These are phyloP conservation scores for Colletotrichum kahawae DNA, from an alignment of 2,329 filamentous ascomycete genomes.

Conservation along the genomic window DNA sequence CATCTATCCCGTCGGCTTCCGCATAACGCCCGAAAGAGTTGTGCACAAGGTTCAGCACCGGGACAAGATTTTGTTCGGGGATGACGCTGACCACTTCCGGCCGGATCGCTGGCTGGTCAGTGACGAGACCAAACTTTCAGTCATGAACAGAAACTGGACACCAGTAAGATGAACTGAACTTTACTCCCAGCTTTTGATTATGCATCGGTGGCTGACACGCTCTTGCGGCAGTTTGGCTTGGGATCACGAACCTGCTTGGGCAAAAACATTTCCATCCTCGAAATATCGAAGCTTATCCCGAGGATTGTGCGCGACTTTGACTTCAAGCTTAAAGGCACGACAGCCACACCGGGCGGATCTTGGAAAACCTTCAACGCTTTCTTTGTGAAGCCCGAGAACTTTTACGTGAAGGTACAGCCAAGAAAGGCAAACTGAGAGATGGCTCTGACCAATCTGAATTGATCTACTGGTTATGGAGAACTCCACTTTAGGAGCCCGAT, in stretches of 20 bases:
- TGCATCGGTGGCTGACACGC: not conserved
- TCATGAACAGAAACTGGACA: constrained; percentile 28
- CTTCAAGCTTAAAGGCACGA: constrained; percentile 28
- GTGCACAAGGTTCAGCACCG: constrained; percentile 32
- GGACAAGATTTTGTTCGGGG: constrained; percentile 34
- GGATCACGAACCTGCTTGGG: constrained; percentile 49
- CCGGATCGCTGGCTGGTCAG: constrained; percentile 46
- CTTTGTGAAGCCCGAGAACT: constrained; percentile 48
- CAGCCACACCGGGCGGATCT: not conserved
- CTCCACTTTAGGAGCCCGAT: too few relatives aligned
- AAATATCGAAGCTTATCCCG: constrained; percentile 48
- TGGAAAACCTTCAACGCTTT: constrained; percentile 43
- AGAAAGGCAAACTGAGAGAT: not conserved
- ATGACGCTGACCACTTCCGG: constrained; percentile 38
- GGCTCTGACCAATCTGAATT: not conserved
- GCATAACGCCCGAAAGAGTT: not conserved
- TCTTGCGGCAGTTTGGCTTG: constrained; percentile 39
- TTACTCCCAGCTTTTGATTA: constrained; percentile 20
- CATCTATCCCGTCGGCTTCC: not conserved
- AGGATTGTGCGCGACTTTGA: constrained; percentile 37
- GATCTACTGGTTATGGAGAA: too few relatives aligned
- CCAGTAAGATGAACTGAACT: not conserved
- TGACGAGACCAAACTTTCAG: constrained; percentile 27
- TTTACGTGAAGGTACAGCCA: constrained; percentile 32
- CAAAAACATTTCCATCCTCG: constrained; percentile 46